phyloP scores from a whole-genome alignment of 768 basidiomycete species.

The Pseudohyphozyma bogoriensis region DNA sequence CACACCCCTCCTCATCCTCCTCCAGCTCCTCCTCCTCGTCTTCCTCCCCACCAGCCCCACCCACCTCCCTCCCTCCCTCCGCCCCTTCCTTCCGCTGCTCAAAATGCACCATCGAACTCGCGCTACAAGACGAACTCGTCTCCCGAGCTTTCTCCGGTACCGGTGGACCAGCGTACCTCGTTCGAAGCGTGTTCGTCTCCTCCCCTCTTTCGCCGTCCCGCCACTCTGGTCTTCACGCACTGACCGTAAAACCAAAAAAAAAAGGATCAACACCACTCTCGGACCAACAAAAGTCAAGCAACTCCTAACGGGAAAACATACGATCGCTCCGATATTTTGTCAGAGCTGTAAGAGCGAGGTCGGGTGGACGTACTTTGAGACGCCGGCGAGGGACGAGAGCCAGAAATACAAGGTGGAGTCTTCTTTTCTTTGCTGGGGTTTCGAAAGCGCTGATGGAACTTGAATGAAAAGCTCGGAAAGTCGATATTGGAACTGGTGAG shows the following conservation, averaged over 20 bases:
- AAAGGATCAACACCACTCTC: conserved; percentile 8
- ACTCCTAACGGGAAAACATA: conserved; percentile 11
- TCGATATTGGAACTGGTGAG: conserved; percentile 17
- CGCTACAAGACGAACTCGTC: conserved; percentile 20
- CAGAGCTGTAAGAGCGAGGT: conserved; percentile 9
- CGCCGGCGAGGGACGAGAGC: not conserved
- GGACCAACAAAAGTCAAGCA: not conserved
- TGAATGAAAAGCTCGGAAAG: conserved; percentile 24
- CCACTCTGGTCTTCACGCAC: not conserved
- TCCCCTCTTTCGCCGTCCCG: too few relatives aligned
- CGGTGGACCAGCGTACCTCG: conserved; percentile 10
- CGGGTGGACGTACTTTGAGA: conserved; percentile 24
- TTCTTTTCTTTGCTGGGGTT: not conserved
- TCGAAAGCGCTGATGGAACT: not conserved
- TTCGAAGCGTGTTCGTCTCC: conserved; percentile 10
- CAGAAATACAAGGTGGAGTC: not conserved
- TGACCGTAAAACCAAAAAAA: too few relatives aligned
- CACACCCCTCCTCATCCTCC: too few relatives aligned
- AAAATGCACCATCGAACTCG: conserved; percentile 13
- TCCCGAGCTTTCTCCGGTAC: conserved; percentile 3
- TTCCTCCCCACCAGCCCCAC: too few relatives aligned
- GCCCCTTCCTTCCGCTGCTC: conserved; percentile 12
- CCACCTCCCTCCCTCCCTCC: conserved; percentile 8
- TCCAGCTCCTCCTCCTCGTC: too few relatives aligned
- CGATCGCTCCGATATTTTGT: conserved; percentile 10